Conservation (phyloP, 169 alveolate species). For the Theileria equi region DNA sequence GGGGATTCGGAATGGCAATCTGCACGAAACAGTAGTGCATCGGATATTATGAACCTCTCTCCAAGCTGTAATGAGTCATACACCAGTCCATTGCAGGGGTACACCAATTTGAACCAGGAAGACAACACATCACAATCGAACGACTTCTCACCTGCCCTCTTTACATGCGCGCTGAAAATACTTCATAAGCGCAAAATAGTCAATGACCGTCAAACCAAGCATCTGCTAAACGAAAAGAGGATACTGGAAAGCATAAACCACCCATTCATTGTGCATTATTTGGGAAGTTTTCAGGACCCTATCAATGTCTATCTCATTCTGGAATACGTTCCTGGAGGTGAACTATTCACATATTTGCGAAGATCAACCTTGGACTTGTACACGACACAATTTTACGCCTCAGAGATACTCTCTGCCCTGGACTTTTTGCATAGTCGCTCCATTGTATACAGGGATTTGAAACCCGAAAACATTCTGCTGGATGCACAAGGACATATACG, state of each 20-base stretch:
- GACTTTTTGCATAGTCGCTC: constrained; percentile 74
- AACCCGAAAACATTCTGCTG: constrained; percentile 81
- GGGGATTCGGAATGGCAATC: too few relatives aligned
- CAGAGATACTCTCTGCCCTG: constrained; percentile 77
- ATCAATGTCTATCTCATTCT: constrained; percentile 71
- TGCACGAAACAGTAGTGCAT: too few relatives aligned
- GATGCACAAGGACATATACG: constrained; percentile 76
- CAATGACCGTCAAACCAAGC: constrained; percentile 64
- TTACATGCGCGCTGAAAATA: constrained; percentile 71
- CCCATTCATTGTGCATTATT: constrained; percentile 76
- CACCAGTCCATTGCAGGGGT: too few relatives aligned
- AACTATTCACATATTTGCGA: constrained; percentile 68
- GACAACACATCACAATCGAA: too few relatives aligned
- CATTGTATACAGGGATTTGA: constrained; percentile 79
- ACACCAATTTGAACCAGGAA: too few relatives aligned
- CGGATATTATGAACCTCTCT: too few relatives aligned
- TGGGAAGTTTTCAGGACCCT: constrained; percentile 74
- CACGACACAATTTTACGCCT: constrained; percentile 67
- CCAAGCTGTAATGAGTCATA: too few relatives aligned
- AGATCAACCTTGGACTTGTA: constrained; percentile 55
- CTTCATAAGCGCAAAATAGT: constrained; percentile 67
- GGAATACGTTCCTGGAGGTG: constrained; percentile 83
- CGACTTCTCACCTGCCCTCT: too few relatives aligned
- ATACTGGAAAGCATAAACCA: constrained; percentile 65
- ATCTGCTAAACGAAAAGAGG: constrained; percentile 63